A percentile compares a stretch with the other conserved stretches of the same genome.
Evolutionary conservation across 768 basidiomycete genomes (phyloP).

Genomic region (Lactarius vividus): DNA sequence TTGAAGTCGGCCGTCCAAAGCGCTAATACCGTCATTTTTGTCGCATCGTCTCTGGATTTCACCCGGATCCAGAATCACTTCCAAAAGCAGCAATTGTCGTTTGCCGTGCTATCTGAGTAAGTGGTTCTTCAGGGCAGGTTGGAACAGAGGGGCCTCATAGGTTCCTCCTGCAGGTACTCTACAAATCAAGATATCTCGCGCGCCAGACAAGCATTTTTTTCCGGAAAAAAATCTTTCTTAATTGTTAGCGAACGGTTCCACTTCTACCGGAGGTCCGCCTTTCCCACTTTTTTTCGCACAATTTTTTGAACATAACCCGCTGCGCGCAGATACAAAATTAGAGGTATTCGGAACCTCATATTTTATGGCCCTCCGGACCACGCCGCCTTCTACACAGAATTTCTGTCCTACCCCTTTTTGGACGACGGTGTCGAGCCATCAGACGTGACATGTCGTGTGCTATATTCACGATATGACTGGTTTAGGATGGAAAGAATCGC

Average conservation of each 20-base stretch:
- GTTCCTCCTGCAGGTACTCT: conserved; percentile 61
- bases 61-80: conserved; percentile 88
- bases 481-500: conserved; percentile 86
- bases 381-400: conserved; percentile 88
- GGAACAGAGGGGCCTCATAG: background rate
- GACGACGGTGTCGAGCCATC: conserved; percentile 82
- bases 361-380: conserved; percentile 94
- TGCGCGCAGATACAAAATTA: conserved; percentile 73
- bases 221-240: conserved; percentile 79
- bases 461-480: conserved; percentile 90
- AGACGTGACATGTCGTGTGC: conserved; percentile 77
- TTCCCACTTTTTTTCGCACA: conserved; percentile 8
- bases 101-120: conserved; percentile 88
- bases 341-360: conserved; percentile 88
- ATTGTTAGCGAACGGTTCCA: conserved; percentile 97
- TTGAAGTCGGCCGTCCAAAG: conserved; percentile 94
- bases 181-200: conserved; percentile 92
- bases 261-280: conserved; percentile 78
- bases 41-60: conserved; percentile 97
- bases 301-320: conserved; percentile 8
- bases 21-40: conserved; percentile 80
- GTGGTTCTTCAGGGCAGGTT: conserved; percentile 29
- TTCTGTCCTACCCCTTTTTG: conserved; percentile 86
- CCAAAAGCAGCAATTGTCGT: conserved; percentile 68
- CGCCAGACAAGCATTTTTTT: conserved; percentile 90